Conservation (phyloP, 768 basidiomycete species). For the Boletus patriciae region DNA sequence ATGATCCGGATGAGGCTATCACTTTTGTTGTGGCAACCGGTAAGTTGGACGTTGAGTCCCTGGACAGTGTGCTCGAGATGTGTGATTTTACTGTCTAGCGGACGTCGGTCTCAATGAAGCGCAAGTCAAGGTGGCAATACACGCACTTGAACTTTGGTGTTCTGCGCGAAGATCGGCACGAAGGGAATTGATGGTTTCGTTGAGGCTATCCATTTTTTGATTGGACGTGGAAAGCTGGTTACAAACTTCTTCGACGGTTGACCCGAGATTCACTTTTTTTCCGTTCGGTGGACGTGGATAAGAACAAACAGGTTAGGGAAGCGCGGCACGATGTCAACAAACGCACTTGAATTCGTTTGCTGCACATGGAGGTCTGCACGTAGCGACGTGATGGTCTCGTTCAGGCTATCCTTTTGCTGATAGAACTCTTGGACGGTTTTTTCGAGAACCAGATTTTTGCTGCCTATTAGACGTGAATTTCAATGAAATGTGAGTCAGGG, state of each 20-base stretch:
- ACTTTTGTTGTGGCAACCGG: background rate
- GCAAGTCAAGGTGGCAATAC: no score
- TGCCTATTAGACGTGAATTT: no score
- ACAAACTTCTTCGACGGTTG: background rate
- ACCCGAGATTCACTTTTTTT: background rate
- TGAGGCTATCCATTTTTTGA: background rate
- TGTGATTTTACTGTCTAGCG: background rate
- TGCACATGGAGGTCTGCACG: no score
- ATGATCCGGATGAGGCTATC: background rate
- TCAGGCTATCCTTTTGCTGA: no score
- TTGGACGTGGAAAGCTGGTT: background rate
- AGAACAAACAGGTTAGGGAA: no score
- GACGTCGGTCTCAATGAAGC: background rate
- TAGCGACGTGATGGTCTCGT: no score
- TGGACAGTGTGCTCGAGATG: background rate
- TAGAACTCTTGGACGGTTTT: no score
- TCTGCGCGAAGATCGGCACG: background rate
- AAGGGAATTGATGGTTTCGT: background rate
- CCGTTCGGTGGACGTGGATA: background rate
- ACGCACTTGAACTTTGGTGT: background rate
- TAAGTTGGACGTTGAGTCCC: background rate
- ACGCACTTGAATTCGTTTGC: no score
- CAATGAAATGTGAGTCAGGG: no score
- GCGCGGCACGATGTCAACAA: no score
- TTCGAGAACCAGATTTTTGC: no score